These are phyloP conservation scores for Salmacisia buchloeana DNA, from an alignment of 1,284 basidiomycete genomes.

Conservation along the genomic window DNA sequence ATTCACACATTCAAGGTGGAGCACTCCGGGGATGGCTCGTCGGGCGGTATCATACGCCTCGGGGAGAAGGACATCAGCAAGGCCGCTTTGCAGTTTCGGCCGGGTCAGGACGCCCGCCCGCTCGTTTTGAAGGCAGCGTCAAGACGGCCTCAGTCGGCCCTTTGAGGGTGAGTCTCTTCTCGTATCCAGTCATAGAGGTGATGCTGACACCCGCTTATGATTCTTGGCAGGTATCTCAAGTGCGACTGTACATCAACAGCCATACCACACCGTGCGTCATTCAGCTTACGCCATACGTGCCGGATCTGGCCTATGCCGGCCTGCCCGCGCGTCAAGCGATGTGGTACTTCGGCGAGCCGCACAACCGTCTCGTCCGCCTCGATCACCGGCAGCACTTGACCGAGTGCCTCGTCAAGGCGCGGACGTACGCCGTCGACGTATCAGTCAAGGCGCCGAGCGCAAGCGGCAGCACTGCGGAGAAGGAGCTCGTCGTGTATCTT, in stretches of 20 bases:
- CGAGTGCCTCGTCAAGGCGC: background rate
- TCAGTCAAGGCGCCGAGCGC: background rate
- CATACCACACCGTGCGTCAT: background rate
- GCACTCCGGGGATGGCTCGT: background rate
- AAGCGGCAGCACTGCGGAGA: background rate
- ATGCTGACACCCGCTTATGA: background rate
- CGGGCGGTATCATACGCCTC: background rate
- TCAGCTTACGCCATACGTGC: background rate
- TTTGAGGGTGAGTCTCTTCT: background rate
- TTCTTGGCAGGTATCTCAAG: background rate
- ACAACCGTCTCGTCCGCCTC: background rate
- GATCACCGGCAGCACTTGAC: background rate
- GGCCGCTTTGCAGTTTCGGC: background rate
- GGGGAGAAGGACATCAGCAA: background rate
- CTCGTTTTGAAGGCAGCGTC: background rate
- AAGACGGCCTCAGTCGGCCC: background rate
- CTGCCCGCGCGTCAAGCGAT: conserved; percentile 1
- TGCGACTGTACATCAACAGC: background rate
- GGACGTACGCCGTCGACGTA: background rate
- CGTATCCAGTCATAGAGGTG: no score
- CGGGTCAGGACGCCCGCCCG: background rate
- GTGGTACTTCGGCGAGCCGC: background rate
- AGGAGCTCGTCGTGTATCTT: background rate
- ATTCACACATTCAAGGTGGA: background rate
- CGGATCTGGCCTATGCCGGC: conserved; percentile 1